Evolutionary conservation across 208 protist species (phyloP).

Genomic region (Crithidia bombi): DNA sequence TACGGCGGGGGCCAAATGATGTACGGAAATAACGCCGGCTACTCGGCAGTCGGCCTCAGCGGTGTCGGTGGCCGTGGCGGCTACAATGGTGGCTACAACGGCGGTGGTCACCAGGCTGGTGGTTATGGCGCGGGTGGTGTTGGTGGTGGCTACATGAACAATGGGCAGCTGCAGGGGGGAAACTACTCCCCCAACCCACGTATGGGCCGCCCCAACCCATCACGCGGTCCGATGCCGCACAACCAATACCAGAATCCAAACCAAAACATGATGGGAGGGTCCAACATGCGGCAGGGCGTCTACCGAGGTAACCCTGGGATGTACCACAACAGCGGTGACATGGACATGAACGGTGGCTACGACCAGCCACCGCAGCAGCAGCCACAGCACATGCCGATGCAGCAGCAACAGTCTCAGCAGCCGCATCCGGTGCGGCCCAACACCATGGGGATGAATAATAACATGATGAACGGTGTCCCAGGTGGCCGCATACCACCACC

Average conservation of each 20-base stretch:
- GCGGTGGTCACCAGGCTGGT: conserved; percentile 13
- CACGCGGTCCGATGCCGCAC: conserved; percentile 10
- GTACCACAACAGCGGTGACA: conserved; percentile 18
- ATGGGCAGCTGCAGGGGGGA: conserved; percentile 8
- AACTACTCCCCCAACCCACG: conserved; percentile 10
- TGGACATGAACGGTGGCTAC: conserved; percentile 24
- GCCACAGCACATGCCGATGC: conserved; percentile 29
- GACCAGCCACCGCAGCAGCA: conserved; percentile 18
- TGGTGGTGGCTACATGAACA: conserved; percentile 28
- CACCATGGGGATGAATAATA: conserved; percentile 32
- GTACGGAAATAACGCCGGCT: conserved; percentile 29
- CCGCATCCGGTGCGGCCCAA: conserved; percentile 15
- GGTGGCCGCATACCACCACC: conserved; percentile 17
- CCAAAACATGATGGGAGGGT: conserved; percentile 26
- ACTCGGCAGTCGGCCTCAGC: conserved; percentile 11
- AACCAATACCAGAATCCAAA: conserved; percentile 28
- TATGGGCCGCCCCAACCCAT: conserved; percentile 18
- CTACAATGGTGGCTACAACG: conserved; percentile 19
- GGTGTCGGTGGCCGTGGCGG: conserved; percentile 6
- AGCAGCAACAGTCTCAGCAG: conserved; percentile 8
- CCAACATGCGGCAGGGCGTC: conserved; percentile 12
- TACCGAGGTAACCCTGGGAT: conserved; percentile 8
- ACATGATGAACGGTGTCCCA: conserved; percentile 14
- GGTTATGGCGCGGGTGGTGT: conserved; percentile 14
- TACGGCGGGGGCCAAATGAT: conserved; percentile 23